Percentiles rank a stretch among this genome's conserved stretches.
Conservation (phyloP, 2,329 filamentous ascomycete genomes). For the Dactylonectria macrodidyma region DNA sequence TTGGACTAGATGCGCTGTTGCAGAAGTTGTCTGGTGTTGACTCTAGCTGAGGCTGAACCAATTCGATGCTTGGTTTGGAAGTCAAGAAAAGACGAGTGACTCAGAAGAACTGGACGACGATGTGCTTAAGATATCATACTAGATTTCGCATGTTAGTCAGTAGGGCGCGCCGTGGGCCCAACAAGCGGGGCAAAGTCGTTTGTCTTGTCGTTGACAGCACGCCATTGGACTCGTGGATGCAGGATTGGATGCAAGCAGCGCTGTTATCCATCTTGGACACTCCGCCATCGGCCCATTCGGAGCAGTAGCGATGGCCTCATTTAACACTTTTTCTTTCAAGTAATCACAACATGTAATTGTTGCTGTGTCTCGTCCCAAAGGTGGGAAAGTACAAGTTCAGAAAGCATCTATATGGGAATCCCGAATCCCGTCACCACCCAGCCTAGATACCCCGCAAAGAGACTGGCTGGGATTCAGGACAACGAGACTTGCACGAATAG, state of each 20-base stretch:
- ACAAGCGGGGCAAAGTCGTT: constrained; percentile 16
- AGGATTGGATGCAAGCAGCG: constrained; percentile 10
- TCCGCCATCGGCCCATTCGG: constrained; percentile 41
- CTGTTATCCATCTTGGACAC: constrained; percentile 6
- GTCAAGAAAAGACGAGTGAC: not conserved
- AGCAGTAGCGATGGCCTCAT: not conserved
- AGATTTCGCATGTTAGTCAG: constrained; percentile 2
- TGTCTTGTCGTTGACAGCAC: constrained; percentile 12
- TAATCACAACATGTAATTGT: not conserved
- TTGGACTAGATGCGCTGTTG: not conserved
- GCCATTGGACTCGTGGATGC: constrained; percentile 23
- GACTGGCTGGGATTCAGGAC: no score
- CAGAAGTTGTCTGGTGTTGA: not conserved
- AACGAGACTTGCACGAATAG: not conserved
- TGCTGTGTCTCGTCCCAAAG: not conserved
- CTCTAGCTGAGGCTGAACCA: not conserved
- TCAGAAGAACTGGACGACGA: not conserved
- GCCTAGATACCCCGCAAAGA: not conserved
- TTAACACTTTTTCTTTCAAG: not conserved
- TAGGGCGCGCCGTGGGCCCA: constrained; percentile 12
- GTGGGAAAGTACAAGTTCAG: not conserved
- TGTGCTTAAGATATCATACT: not conserved
- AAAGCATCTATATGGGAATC: not conserved
- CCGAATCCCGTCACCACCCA: not conserved
- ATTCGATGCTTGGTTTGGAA: not conserved